Base-by-base conservation (phyloP, 2,329 filamentous ascomycete species). In the Calonectria honghensis region DNA sequence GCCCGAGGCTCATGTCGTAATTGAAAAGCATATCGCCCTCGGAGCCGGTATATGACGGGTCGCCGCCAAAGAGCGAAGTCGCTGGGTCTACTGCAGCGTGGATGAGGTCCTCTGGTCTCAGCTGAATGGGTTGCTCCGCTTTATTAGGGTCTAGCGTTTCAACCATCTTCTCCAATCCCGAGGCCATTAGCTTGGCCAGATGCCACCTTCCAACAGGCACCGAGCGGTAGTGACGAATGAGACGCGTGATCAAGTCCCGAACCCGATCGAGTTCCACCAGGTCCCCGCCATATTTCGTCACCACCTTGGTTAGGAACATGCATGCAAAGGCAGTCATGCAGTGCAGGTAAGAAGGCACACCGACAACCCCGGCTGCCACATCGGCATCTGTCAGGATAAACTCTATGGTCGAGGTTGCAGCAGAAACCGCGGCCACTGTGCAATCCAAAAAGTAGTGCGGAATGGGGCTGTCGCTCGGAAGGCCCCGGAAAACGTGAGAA, bases 281-380 rank as follows among this genome's bases (percentile, higher is more conserved):
- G 4, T 84, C 82, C 9, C 83, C 84, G 0, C 82, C 79, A 75
- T 87, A 84, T 59, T 86, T 87, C 35, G 84, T 82, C 4, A 86
- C 83, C 5, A 89, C 80, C 73, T 88, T 88, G 27, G 87, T 83
- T 1, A 89, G 82, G 73, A 90, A 89, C 74, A 88, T 87, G 76
- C 86, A 88, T 3, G 87, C 87, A 72, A 89, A 89, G 0, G 86
- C 87, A 0, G 87, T 88, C 88, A 89, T 89, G 50, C 86, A 87
- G 74, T 88, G 86, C 13, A 88, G 83, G 63, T 89, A 89, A 6
- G 87, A 86, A 0, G 88, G 88, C 78, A 89, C 86, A 3, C 88
- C 86, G 79, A 74, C 75, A 7, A 84, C 81, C 0, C 83, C 83
- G 7, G 83, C 81, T 1, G 84, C 82, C 6, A 88, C 82, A 41